phyloP scores from a whole-genome alignment of 192 early-diverging fungal species.

The Coemansia sp. region DNA sequence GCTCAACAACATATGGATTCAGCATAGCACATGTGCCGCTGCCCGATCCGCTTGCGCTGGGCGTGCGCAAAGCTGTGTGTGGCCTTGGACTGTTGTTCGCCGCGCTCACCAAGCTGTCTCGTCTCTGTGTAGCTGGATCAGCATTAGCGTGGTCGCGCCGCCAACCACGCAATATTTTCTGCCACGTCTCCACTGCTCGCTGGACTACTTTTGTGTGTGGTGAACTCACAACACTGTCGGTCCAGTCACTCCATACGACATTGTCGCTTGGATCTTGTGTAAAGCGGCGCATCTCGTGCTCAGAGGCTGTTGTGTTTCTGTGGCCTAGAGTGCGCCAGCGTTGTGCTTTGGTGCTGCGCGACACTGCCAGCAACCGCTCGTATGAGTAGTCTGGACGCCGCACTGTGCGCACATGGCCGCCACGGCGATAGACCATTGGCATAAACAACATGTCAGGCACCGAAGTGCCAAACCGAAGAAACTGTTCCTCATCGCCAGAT shows the following conservation, averaged over 20 bases:
- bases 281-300: not conserved
- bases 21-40: constrained; percentile 11
- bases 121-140: constrained; percentile 1
- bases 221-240: constrained; percentile 8
- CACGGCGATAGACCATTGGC: constrained; percentile 12
- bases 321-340: constrained; percentile 15
- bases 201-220: constrained; percentile 8
- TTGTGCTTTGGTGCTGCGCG: constrained; percentile 27
- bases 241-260: constrained; percentile 33
- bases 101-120: constrained; percentile 17
- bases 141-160: not conserved
- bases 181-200: constrained; percentile 30
- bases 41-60: constrained; percentile 8
- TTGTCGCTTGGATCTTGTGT: not conserved
- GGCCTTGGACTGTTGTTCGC: constrained; percentile 11
- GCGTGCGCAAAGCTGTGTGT: not conserved
- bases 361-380: constrained; percentile 27
- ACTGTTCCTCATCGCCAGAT: constrained; percentile 2
- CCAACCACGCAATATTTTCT: constrained; percentile 22
- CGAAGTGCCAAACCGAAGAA: constrained; percentile 18
- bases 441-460: constrained; percentile 29
- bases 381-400: constrained; percentile 32
- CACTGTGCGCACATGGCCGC: constrained; percentile 15
- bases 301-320: no score
- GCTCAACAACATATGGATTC: constrained; percentile 19